Conservation (phyloP, 2,329 filamentous ascomycete species). For the Akanthomyces lecanii region DNA sequence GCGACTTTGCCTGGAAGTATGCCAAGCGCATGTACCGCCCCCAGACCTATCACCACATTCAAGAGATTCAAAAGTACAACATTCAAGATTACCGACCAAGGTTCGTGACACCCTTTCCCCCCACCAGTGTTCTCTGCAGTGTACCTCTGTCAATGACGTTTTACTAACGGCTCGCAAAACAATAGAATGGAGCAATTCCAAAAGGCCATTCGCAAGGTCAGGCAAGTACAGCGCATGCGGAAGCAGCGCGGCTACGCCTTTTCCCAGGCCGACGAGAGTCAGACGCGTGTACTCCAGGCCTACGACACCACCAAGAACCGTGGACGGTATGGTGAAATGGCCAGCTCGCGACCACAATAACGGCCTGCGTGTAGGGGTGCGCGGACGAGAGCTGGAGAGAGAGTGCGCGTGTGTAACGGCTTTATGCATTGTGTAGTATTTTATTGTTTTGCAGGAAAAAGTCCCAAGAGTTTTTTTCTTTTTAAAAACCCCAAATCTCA, state of each 20-base stretch:
- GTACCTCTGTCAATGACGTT: neutral
- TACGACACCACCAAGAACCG: conserved; percentile 94
- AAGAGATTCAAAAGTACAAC: conserved; percentile 99
- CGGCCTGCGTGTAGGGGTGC: too few species aligned
- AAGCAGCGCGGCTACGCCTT: conserved; percentile 99
- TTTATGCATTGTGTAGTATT: conserved; percentile 10
- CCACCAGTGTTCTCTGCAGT: neutral
- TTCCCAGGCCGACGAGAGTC: conserved; percentile 93
- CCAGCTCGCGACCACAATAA: conserved; percentile 38
- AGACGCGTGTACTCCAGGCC: conserved; percentile 90
- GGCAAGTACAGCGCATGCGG: conserved; percentile 97
- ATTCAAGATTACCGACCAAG: conserved; percentile 97
- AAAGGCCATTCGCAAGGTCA: conserved; percentile 96
- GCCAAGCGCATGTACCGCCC: conserved; percentile 95
- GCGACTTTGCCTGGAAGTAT: conserved; percentile 97
- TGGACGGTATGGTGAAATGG: conserved; percentile 95
- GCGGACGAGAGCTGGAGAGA: neutral
- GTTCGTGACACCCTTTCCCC: conserved; percentile 44
- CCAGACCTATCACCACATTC: conserved; percentile 94
- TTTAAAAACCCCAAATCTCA: neutral
- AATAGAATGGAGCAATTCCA: conserved; percentile 97
- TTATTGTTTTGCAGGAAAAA: neutral
- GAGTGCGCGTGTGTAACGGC: neutral
- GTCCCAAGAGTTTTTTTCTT: neutral
- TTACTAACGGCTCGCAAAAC: neutral